Evolutionary conservation across 2,329 filamentous ascomycete species (phyloP).

Genomic region (Pseudocercospora vitis): DNA sequence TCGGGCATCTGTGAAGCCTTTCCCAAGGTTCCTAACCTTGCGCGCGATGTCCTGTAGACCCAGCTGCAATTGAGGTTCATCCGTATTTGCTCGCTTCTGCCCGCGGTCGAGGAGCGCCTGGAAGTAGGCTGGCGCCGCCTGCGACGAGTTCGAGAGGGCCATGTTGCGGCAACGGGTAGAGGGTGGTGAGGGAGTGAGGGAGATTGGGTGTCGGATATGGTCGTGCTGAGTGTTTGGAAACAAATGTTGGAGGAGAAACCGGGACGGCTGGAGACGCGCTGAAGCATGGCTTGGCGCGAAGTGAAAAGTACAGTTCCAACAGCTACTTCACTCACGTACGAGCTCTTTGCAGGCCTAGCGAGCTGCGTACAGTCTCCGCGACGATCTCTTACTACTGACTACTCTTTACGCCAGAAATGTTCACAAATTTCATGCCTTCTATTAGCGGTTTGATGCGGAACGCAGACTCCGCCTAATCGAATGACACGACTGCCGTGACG

Average conservation of each 20-base stretch:
- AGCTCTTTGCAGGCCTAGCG: too few species aligned
- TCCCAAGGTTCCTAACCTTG: slow-evolving; percentile 73
- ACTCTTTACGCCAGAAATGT: too few species aligned
- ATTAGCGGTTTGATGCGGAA: too few species aligned
- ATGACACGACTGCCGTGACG: too few species aligned
- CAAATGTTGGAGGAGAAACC: not conserved
- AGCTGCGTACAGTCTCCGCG: too few species aligned
- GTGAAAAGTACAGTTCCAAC: too few species aligned
- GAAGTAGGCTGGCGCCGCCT: slow-evolving; percentile 57
- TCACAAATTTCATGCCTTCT: too few species aligned
- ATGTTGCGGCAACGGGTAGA: slow-evolving; percentile 3
- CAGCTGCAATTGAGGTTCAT: slow-evolving; percentile 85
- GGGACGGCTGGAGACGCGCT: not conserved
- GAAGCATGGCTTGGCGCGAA: not conserved
- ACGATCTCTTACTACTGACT: too few species aligned
- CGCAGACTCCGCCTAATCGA: too few species aligned
- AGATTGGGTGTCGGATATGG: not conserved
- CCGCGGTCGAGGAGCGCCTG: slow-evolving; percentile 64
- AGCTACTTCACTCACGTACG: too few species aligned
- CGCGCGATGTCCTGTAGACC: slow-evolving; percentile 83
- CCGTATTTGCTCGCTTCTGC: slow-evolving; percentile 68
- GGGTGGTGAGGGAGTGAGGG: not conserved
- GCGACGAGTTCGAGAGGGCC: slow-evolving; percentile 18
- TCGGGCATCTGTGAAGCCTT: slow-evolving; percentile 55
- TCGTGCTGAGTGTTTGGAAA: not conserved